Conservation (phyloP, 192 early-diverging fungal genomes). For the Cladochytrium replicatum region DNA sequence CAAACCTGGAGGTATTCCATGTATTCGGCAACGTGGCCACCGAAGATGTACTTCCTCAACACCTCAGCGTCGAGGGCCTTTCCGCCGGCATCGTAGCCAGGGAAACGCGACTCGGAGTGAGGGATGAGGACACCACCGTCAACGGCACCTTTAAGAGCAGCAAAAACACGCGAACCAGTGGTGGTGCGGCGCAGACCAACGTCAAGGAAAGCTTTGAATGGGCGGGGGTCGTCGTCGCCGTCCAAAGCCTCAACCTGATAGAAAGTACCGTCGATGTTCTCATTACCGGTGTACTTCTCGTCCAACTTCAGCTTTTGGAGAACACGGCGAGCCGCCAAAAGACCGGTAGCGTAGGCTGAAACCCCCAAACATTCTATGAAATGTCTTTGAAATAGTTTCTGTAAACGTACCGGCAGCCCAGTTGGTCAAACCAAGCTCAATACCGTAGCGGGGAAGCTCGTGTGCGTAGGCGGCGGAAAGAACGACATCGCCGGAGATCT, state of each 20-base stretch:
- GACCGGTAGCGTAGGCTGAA: constrained; percentile 92
- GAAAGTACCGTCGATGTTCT: constrained; percentile 80
- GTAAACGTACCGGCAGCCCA: constrained; percentile 67
- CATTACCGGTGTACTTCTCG: constrained; percentile 93
- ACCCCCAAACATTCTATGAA: background rate
- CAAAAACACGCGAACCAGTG: constrained; percentile 95
- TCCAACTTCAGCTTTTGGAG: constrained; percentile 89
- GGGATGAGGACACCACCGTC: constrained; percentile 98
- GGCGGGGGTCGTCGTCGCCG: constrained; percentile 88
- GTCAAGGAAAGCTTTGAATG: constrained; percentile 97
- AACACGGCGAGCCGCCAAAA: constrained; percentile 91
- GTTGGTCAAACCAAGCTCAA: constrained; percentile 99
- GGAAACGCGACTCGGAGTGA: constrained; percentile 94
- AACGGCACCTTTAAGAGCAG: constrained; percentile 95
- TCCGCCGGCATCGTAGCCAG: constrained; percentile 79
- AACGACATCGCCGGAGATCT: constrained; percentile 95
- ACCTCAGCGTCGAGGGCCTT: constrained; percentile 89
- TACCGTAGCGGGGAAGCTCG: constrained; percentile 90
- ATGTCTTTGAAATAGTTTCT: background rate
- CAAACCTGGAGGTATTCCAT: constrained; percentile 96
- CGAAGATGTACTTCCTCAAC: constrained; percentile 94
- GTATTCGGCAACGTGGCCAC: constrained; percentile 95
- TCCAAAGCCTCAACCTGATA: constrained; percentile 74
- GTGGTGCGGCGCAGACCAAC: constrained; percentile 94
- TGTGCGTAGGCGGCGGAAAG: constrained; percentile 92